phyloP scores from a whole-genome alignment of 192 early-diverging fungal species.

The Podila horticola region DNA sequence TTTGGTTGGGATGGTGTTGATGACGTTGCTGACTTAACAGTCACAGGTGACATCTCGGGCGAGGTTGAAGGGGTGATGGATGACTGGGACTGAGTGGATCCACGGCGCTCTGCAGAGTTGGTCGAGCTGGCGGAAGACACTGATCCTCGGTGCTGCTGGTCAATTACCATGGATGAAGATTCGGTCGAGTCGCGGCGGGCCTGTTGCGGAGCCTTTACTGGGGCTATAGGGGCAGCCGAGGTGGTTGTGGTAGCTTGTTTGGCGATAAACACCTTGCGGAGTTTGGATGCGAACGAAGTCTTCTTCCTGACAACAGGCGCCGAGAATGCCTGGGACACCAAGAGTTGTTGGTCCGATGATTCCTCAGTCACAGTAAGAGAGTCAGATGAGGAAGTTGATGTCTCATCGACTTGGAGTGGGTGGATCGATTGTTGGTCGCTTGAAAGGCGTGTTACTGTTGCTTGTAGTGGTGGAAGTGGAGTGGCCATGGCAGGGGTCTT shows the following conservation, averaged over 20 bases:
- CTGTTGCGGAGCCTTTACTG: not conserved
- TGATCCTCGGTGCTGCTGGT: constrained; percentile 34
- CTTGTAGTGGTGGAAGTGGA: not conserved
- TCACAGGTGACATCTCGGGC: not conserved
- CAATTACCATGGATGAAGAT: not conserved
- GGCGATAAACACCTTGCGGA: constrained; percentile 37
- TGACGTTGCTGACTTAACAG: constrained; percentile 8
- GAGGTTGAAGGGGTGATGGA: not conserved
- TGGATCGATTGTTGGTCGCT: constrained; percentile 40
- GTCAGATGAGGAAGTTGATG: not conserved
- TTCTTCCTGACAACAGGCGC: constrained; percentile 22
- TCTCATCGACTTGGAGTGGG: constrained; percentile 18
- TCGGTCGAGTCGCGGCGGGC: not conserved
- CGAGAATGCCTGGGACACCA: too few species aligned
- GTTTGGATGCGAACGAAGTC: constrained; percentile 30
- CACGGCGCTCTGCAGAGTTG: constrained; percentile 11
- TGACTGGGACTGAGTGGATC: not conserved
- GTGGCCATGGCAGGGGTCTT: not conserved
- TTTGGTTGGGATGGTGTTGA: not conserved
- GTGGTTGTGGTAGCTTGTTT: constrained; percentile 1
- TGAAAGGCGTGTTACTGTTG: constrained; percentile 10
- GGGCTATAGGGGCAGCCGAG: not conserved
- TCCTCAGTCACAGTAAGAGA: not conserved
- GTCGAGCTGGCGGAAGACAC: constrained; percentile 28
- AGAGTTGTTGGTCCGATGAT: not conserved